phyloP scores from a whole-genome alignment of 768 basidiomycete species.

The Hygrophoropsis aurantiaca region DNA sequence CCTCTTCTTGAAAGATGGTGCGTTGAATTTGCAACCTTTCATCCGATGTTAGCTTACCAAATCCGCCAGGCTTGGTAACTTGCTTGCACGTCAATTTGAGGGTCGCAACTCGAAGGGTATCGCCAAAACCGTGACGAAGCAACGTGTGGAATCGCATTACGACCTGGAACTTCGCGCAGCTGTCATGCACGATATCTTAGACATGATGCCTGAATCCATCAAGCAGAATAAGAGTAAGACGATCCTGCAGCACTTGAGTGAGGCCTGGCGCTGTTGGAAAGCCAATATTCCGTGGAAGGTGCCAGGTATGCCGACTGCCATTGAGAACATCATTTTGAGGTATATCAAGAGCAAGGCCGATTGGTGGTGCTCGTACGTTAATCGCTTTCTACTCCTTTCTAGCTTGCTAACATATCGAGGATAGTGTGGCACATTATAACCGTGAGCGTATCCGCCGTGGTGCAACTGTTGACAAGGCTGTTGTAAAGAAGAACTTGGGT shows the following conservation, averaged over 20 bases:
- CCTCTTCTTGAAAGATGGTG: constrained; percentile 95
- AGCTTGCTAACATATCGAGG: constrained; percentile 3
- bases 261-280: constrained; percentile 98
- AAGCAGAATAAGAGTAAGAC: constrained; percentile 99
- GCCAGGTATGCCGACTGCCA: constrained; percentile 98
- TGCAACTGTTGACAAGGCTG: constrained; percentile 96
- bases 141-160: constrained; percentile 98
- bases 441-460: constrained; percentile 96
- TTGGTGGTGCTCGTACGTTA: constrained; percentile 90
- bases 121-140: constrained; percentile 98
- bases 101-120: constrained; percentile 95
- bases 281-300: constrained; percentile 99
- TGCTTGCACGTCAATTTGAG: constrained; percentile 97
- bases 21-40: constrained; percentile 17
- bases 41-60: no score
- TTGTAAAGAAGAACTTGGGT: constrained; percentile 98
- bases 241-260: constrained; percentile 95
- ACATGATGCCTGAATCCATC: constrained; percentile 99
- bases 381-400: neutral
- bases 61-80: constrained; percentile 89
- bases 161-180: constrained; percentile 96
- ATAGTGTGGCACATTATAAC: constrained; percentile 93
- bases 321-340: constrained; percentile 97
- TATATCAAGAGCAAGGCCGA: constrained; percentile 99
- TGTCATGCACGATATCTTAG: constrained; percentile 99